Percentiles rank a stretch among this genome's conserved stretches.
These are phyloP conservation scores for Pyrrhoderma noxium DNA, from an alignment of 1,284 basidiomycete species.

Conservation along the genomic window DNA sequence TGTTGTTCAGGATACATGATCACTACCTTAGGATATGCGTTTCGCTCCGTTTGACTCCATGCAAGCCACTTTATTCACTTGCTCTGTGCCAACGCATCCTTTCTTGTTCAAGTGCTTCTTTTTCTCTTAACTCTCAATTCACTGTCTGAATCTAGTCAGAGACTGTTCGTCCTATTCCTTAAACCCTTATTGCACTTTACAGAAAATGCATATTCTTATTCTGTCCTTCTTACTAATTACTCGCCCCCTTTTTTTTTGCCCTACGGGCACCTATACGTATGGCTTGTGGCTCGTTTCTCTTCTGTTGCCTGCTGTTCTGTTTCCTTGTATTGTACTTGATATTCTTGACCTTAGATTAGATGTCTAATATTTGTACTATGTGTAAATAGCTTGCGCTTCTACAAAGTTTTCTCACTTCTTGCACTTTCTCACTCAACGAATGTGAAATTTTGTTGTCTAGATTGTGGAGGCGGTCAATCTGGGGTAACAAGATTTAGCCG, in stretches of 20 bases:
- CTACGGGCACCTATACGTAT: background rate
- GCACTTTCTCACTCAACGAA: too few relatives aligned
- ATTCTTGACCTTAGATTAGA: constrained; percentile 9
- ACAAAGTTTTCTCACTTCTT: background rate
- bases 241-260: background rate
- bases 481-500: constrained; percentile 1
- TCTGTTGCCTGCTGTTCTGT: constrained; percentile 3
- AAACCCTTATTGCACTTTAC: background rate
- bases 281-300: background rate
- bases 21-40: too few relatives aligned
- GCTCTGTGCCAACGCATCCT: too few relatives aligned
- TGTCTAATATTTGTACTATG: constrained; percentile 16
- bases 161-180: background rate
- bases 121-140: background rate
- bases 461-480: constrained; percentile 1
- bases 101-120: background rate
- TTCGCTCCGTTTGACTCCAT: too few relatives aligned
- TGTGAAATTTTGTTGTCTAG: background rate
- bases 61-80: too few relatives aligned
- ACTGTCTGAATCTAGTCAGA: background rate
- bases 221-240: constrained; percentile 5
- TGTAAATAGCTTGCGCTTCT: background rate
- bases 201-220: background rate
- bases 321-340: constrained; percentile 13
- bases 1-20: too few relatives aligned